Base-by-base conservation (phyloP, 1,284 basidiomycete species). In the Exobasidium cylindrosporum region DNA sequence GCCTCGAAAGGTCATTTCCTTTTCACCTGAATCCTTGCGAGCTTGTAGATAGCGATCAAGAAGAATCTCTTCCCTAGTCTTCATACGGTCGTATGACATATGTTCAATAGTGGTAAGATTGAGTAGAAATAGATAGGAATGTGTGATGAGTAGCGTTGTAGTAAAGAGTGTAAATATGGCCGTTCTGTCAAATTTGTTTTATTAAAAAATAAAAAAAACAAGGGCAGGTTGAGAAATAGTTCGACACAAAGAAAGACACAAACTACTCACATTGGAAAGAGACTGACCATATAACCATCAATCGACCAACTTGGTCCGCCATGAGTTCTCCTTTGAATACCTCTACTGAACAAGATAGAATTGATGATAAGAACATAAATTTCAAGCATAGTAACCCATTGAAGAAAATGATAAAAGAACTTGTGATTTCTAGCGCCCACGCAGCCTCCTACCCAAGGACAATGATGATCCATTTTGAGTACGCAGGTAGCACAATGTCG, bases 21-120 rank as follows among this genome's bases (percentile, higher is more conserved):
- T 47, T 43, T 58, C 62, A 0, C n/a, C 11, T 3, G 32, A 13
- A 3, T 60, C 80, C 14, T 30, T 29, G 35, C 35, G 35, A 40
- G 35, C 35, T 7, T 40, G 10, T 0, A 78, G 64, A 44, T 62
- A 78, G 4, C 66, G 52, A 24, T 66, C 81, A 24, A 92, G 75
- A 53, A 82, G 76, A 2, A 75, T 80, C 3, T 83, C 75, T 76
- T 92, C 91, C 31, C 86, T 83, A 44, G 88, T 86, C 67, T 84
- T 84, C 82, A 88, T 85, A 14, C 81, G 74, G 29, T 82, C 83
- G 24, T 86, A 81, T 3, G 80, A 76, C 60, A 92, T 82, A 49
- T 85, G 85, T 81, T 95, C 92, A 58, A 94, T 87, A 0, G 91
- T 94, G 28, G 89, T 89, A 76, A 87, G 84, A 63, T 89, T 90